These are phyloP conservation scores for Stenocarpella maydis DNA, from an alignment of 2,329 filamentous ascomycete genomes.

Conservation along the genomic window DNA sequence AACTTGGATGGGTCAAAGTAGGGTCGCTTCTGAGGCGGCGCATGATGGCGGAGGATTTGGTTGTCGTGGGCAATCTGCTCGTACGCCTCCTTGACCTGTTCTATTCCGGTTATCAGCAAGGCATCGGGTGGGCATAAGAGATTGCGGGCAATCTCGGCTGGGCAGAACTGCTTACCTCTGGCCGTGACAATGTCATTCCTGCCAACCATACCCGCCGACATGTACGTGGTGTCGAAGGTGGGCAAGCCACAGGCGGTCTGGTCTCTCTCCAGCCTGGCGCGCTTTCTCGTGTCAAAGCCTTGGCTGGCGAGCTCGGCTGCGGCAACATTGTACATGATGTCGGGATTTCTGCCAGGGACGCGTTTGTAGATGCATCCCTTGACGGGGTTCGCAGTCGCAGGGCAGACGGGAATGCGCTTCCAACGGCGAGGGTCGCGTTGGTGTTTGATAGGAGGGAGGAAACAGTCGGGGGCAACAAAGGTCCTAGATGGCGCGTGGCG, in stretches of 20 bases:
- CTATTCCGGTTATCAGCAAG: not conserved
- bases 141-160: not conserved
- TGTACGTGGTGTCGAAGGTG: slow-evolving; percentile 42
- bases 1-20: slow-evolving; percentile 30
- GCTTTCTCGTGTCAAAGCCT: slow-evolving; percentile 47
- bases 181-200: slow-evolving; percentile 39
- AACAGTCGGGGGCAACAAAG: slow-evolving; percentile 39
- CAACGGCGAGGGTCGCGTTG: slow-evolving; percentile 41
- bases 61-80: slow-evolving; percentile 27
- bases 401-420: slow-evolving; percentile 43
- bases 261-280: slow-evolving; percentile 40
- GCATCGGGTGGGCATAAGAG: too few relatives aligned
- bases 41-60: not conserved
- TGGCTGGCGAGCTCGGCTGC: slow-evolving; percentile 46
- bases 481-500: slow-evolving; percentile 26
- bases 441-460: slow-evolving; percentile 38
- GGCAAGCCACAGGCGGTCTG: slow-evolving; percentile 46
- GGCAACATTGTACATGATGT: slow-evolving; percentile 36
- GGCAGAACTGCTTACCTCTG: slow-evolving; percentile 38
- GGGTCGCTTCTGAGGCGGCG: slow-evolving; percentile 5
- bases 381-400: slow-evolving; percentile 28
- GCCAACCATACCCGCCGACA: slow-evolving; percentile 20
- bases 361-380: slow-evolving; percentile 45
- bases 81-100: slow-evolving; percentile 27
- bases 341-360: slow-evolving; percentile 33